Evolutionary conservation across 2,329 filamentous ascomycete species (phyloP).

Genomic region (Grosmannia huntii): DNA sequence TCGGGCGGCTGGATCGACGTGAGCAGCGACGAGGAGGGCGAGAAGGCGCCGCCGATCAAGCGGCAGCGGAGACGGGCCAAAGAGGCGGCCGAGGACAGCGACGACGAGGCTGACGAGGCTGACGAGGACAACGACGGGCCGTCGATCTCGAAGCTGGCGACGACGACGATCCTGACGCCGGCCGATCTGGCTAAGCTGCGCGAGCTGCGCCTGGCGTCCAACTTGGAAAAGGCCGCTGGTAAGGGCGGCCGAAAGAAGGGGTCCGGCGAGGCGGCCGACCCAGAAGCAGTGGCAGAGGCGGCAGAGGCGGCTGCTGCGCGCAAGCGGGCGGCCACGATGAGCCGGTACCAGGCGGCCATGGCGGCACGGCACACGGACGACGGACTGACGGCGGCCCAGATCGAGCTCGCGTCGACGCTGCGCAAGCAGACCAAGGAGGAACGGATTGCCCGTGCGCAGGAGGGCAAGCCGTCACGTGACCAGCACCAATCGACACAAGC

Average conservation of each 20-base stretch:
- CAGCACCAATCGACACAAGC: conserved; percentile 82
- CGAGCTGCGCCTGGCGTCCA: conserved; percentile 66
- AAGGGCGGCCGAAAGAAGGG: conserved; percentile 2
- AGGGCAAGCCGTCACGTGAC: conserved; percentile 63
- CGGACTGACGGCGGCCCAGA: conserved; percentile 78
- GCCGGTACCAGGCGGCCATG: conserved; percentile 33
- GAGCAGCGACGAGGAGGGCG: conserved; percentile 68
- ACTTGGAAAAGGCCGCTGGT: conserved; percentile 52
- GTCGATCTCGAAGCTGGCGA: conserved; percentile 62
- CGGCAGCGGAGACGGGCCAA: conserved; percentile 35
- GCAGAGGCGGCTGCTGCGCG: not conserved
- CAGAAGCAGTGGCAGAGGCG: not conserved
- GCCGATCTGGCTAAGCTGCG: conserved; percentile 91
- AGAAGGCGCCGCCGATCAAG: conserved; percentile 56
- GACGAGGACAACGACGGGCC: conserved; percentile 31
- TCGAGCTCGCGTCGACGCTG: conserved; percentile 72
- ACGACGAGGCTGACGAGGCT: conserved; percentile 32
- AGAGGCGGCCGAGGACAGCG: conserved; percentile 17
- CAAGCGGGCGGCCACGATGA: conserved; percentile 16
- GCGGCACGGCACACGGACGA: conserved; percentile 65
- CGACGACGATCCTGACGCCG: conserved; percentile 84
- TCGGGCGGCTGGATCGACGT: conserved; percentile 93
- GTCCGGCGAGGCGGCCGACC: too few relatives aligned
- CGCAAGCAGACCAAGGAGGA: conserved; percentile 85
- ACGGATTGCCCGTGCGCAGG: conserved; percentile 67